Evolutionary conservation across 2,329 filamentous ascomycete genomes (phyloP), one percentile per base, ranked within the genome.

Genomic region (Xylariaceae sp.): DNA sequence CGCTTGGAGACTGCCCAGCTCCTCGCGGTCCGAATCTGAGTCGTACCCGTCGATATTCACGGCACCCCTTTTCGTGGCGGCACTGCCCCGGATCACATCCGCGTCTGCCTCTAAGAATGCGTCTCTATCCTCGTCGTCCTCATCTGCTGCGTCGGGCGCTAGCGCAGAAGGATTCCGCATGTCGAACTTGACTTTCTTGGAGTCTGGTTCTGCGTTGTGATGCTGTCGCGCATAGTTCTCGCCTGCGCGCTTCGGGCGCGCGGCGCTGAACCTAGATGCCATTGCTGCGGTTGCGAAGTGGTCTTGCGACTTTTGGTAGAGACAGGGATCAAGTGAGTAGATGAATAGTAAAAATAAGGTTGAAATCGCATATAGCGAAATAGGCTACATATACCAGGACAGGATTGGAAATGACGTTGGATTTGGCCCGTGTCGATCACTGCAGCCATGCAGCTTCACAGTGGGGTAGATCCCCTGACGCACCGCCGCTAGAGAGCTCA

Each of bases 1-100:
- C 27, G 47, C 44, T n/a, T 58, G 65, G 7, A 64, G 52, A 2
- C 58, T 55, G 51, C 76, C 76, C 23, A 73, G 67, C 63, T 74
- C 74, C 68, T 97, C 94, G 60, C 95, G 93, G 46, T 88, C 84
- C 2, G 93, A 96, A 73, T 99, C 94, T 8, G 89, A 94, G 64
- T 97, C 93, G 75, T 97, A 99, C 44, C 94, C 94, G 67, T 97
- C 94, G 33, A 99, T 85, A 67, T 97, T 97, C 50, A 99, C 90
- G 0, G 93, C 94, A 62, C 93, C 93, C 58, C 94, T 90, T 72
- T 96, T 96, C 0, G 91, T 90, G 33, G 85, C 82, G 26, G 84
- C 81, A 8, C 84, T 81, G 2, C 87, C 89, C 13, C 92, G 92
- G 60, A 97, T 97, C 32, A 97, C 92, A 68, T 97, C 94, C 18